phyloP scores from a whole-genome alignment of 495 filamentous ascomycete genomes.

The Emericellopsis terricola region DNA sequence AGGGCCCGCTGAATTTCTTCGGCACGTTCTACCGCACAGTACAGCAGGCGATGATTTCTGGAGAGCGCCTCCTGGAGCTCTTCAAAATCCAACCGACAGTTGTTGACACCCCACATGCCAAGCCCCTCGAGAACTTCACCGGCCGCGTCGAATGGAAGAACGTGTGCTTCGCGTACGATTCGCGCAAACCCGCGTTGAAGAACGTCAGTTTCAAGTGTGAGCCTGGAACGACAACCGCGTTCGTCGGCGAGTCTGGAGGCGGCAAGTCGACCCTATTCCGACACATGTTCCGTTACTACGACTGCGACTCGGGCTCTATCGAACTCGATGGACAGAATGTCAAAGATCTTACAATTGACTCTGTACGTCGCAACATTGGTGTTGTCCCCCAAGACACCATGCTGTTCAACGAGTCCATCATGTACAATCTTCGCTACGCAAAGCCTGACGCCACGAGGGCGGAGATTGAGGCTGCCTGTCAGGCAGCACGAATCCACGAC shows the following conservation, averaged over 20 bases:
- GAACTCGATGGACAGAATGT: slow-evolving; percentile 72
- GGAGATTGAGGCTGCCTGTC: slow-evolving; percentile 75
- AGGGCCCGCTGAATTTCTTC: slow-evolving; percentile 91
- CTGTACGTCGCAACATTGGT: slow-evolving; percentile 74
- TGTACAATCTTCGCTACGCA: slow-evolving; percentile 94
- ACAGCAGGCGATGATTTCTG: slow-evolving; percentile 92
- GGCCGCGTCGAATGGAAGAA: slow-evolving; percentile 74
- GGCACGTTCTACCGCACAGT: slow-evolving; percentile 95
- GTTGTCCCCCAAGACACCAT: slow-evolving; percentile 95
- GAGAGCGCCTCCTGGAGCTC: slow-evolving; percentile 82
- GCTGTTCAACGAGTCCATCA: slow-evolving; percentile 89
- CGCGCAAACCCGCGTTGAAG: slow-evolving; percentile 67
- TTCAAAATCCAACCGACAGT: slow-evolving; percentile 93
- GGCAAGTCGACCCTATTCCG: slow-evolving; percentile 98
- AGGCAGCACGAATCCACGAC: slow-evolving; percentile 87
- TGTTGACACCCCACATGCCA: slow-evolving; percentile 37
- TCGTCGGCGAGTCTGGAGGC: slow-evolving; percentile 91
- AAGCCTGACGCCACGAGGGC: slow-evolving; percentile 73
- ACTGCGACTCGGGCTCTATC: slow-evolving; percentile 58
- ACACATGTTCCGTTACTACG: slow-evolving; percentile 89
- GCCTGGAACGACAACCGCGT: slow-evolving; percentile 84
- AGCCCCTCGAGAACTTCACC: slow-evolving; percentile 41
- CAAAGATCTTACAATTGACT: slow-evolving; percentile 76
- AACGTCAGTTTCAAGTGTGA: slow-evolving; percentile 64
- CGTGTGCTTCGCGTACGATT: slow-evolving; percentile 82